Percentiles rank a stretch among this genome's conserved stretches.
Conservation (phyloP, 169 alveolate species). For the Eimeria tenella region DNA sequence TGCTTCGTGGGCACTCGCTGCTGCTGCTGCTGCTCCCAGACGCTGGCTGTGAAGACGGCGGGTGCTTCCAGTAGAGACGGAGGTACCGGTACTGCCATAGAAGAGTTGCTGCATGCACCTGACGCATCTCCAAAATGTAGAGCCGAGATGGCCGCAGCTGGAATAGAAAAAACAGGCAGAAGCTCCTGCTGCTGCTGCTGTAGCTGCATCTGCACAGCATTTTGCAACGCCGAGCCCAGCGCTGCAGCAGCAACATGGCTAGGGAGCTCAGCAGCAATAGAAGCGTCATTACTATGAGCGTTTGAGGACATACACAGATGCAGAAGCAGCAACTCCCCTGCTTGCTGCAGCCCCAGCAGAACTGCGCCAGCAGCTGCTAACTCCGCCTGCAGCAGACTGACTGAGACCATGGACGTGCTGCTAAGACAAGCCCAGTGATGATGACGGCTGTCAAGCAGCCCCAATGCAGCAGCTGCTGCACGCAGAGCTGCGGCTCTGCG, state of each 20-base stretch:
- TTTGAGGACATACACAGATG: constrained; percentile 9
- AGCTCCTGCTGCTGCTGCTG: constrained; percentile 43
- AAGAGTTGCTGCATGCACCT: neutral
- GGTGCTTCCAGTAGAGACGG: constrained; percentile 62
- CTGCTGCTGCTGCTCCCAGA: constrained; percentile 61
- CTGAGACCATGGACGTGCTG: constrained; percentile 45
- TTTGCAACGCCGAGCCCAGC: neutral
- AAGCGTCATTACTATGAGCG: neutral
- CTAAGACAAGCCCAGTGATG: constrained; percentile 57
- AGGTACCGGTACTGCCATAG: constrained; percentile 10
- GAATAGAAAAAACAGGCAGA: constrained; percentile 14
- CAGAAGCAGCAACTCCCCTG: constrained; percentile 54
- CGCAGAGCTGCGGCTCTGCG: constrained; percentile 27
- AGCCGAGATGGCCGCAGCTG: neutral
- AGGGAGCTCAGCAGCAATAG: neutral
- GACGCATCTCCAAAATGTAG: neutral
- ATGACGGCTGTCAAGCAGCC: constrained; percentile 39
- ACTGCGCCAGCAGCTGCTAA: constrained; percentile 35
- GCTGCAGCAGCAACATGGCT: neutral
- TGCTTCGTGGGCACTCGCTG: neutral
- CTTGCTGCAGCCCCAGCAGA: constrained; percentile 31
- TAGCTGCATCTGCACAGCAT: constrained; percentile 30
- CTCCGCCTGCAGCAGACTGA: constrained; percentile 52
- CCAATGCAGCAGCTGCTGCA: constrained; percentile 61
- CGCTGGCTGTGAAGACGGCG: constrained; percentile 30